Conservation (phyloP, 176 grass and related monocot species). For the Dendrocalamus sinicus region DNA sequence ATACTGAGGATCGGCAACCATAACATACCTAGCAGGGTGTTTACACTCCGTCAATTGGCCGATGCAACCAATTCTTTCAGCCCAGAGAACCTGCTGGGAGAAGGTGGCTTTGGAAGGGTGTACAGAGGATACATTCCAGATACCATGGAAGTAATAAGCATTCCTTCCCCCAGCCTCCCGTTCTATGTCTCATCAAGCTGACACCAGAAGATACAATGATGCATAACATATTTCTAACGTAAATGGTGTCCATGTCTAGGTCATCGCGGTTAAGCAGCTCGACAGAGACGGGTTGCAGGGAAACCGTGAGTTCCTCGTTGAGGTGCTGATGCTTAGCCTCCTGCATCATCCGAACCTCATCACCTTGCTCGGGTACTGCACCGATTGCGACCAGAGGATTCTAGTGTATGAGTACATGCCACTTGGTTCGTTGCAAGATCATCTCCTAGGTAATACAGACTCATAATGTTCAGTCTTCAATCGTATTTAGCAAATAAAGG, state of each 20-base stretch:
- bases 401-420: slow-evolving; percentile 91
- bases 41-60: slow-evolving; percentile 69
- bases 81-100: slow-evolving; percentile 74
- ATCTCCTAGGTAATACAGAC: slow-evolving; percentile 66
- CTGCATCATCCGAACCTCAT: slow-evolving; percentile 86
- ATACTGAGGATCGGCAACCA: slow-evolving; percentile 80
- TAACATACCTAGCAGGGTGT: slow-evolving; percentile 75
- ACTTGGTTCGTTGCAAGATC: slow-evolving; percentile 76
- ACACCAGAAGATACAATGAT: slow-evolving; percentile 19
- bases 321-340: slow-evolving; percentile 88
- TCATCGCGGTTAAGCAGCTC: slow-evolving; percentile 83
- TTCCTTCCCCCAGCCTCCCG: slow-evolving; percentile 2
- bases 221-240: slow-evolving; percentile 36
- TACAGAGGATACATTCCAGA: slow-evolving; percentile 70
- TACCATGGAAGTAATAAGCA: slow-evolving; percentile 60
- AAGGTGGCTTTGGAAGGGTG: slow-evolving; percentile 92
- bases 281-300: slow-evolving; percentile 79
- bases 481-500: background rate
- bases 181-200: slow-evolving; percentile 30
- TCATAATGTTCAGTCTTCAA: background rate
- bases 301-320: slow-evolving; percentile 86
- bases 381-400: slow-evolving; percentile 76
- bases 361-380: slow-evolving; percentile 80
- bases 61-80: slow-evolving; percentile 80
- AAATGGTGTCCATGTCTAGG: slow-evolving; percentile 52